Base-by-base conservation (phyloP, 2,329 filamentous ascomycete genomes). In the Cytospora leucostoma region DNA sequence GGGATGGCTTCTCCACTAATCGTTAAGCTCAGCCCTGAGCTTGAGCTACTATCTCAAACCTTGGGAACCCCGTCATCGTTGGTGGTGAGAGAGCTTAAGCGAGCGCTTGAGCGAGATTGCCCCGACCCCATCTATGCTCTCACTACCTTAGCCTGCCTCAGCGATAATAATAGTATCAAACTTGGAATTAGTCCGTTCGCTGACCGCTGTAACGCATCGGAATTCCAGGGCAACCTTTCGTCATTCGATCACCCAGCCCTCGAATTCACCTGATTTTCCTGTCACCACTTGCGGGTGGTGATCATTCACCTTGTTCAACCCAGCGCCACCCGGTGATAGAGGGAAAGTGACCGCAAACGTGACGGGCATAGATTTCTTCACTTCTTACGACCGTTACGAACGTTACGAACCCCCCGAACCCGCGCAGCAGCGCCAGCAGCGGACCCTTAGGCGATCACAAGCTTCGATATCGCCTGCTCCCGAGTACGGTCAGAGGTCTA, bases 241-340 rank as follows among this genome's bases (percentile, higher is more conserved):
- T 54, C 49, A 27, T 38, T 34, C 57, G n/a, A 32, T 35, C 74
- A 84, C 71, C 87, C 89, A 34, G 50, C 52, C 32, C 34, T 12
- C 87, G 90, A 73, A 88, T 90, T 74, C 89, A 88, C 66, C 92
- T 66, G 19, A 17, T 57, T 67, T 56, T 66, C 44, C 53, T 44
- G 58, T 71, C 75, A 73, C 75, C 78, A 74, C 75, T 71, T 68
- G 64, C 54, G 69, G 73, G 77, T 80, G 78, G 76, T 77, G 74
- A 73, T 57, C 67, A 64, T 72, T 76, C 81, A 79, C 73, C 76
- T 84, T 84, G 81, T 83, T 78, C 72, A 73, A 76, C 68, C 74
- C 71, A 71, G 72, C 70, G 65, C 67, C 69, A 69, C 72, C 69
- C 68, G 72, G 72, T 70, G 74, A 71, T 69, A 71, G 70, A 67